Evolutionary conservation across 192 early-diverging fungal genomes (phyloP), one percentile per base, ranked within the genome.

Genomic region (Umbelopsis isabellina): DNA sequence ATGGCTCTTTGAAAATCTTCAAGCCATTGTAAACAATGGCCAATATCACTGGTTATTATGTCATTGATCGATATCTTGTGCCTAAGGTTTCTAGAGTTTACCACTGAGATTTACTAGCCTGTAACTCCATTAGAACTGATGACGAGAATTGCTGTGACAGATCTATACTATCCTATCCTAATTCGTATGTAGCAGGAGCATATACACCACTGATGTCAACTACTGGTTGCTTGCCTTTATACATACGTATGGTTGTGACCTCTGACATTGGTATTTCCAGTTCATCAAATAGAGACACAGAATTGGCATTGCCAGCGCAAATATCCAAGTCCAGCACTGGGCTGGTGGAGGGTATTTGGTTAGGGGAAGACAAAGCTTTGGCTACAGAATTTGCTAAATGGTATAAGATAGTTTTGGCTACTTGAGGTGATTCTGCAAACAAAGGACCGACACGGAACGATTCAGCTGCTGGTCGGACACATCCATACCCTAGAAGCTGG

Each of bases 361-460:
- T 35, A 35, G 55, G 55, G 15, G 27, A 16, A 18, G 55, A 15
- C 12, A 35, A 11, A 1, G 55, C 55, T n/a, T 37, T 18, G 30
- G 67, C 13, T 33, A 72, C 64, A 16, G 68, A 48, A 0, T 71
- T 68, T 0, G 74, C 71, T 68, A 76, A 18, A 55, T 76, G 75
- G 69, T 76, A 72, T 9, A 80, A 33, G 37, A 80, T 58, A 20
- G 49, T 41, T 10, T 76, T 75, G 1, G 79, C 79, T 20, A 73
- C 30, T 37, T 80, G 74, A 7, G 53, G 20, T 18, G 61, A 46
- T 13, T n/a, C 10, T 1, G 79, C 74, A 65, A 76, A 80, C n/a
- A 80, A 4, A 0, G 79, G 79, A 2, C 79, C 79, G 4, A 80
- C 53, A 7, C 79, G 71, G 65, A 76, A 80, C 0, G 79, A 80